These are phyloP conservation scores for Aspergillus asperescens DNA, from an alignment of 495 filamentous ascomycete species.

Conservation along the genomic window DNA sequence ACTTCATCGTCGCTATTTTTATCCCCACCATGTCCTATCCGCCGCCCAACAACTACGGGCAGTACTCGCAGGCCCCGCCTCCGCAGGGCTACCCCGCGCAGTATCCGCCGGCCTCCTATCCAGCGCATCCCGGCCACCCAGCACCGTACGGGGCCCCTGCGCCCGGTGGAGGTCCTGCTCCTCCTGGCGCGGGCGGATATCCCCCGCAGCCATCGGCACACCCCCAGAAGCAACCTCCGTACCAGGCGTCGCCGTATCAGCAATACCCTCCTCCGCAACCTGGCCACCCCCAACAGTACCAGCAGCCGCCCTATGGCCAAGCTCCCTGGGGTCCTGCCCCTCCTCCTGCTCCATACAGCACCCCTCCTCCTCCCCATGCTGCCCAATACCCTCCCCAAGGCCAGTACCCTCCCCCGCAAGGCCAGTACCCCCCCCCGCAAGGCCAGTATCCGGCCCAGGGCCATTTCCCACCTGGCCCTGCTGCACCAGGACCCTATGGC, in stretches of 20 bases:
- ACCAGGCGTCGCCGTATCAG: slow-evolving; percentile 2
- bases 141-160: neutral
- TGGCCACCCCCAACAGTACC: slow-evolving; percentile 7
- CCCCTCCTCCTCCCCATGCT: slow-evolving; percentile 7
- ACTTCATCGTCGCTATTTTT: neutral
- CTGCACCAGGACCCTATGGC: slow-evolving; percentile 2
- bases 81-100: slow-evolving; percentile 11
- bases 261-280: slow-evolving; percentile 1
- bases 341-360: slow-evolving; percentile 2
- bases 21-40: slow-evolving; percentile 10
- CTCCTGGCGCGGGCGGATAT: slow-evolving; percentile 1
- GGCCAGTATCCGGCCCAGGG: slow-evolving; percentile 5
- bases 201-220: neutral
- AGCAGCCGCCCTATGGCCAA: slow-evolving; percentile 4
- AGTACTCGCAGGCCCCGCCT: slow-evolving; percentile 14
- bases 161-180: neutral
- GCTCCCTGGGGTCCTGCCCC: slow-evolving; percentile 2
- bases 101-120: slow-evolving; percentile 8
- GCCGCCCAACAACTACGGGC: slow-evolving; percentile 4
- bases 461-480: neutral
- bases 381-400: slow-evolving; percentile 2
- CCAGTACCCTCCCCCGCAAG: slow-evolving; percentile 2
- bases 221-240: neutral
- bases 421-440: slow-evolving; percentile 2
- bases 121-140: neutral